Evolutionary conservation across 371 early-diverging fungal species (phyloP), one percentile per base, ranked within the genome.

Genomic region (Rhizopus stolonifer): DNA sequence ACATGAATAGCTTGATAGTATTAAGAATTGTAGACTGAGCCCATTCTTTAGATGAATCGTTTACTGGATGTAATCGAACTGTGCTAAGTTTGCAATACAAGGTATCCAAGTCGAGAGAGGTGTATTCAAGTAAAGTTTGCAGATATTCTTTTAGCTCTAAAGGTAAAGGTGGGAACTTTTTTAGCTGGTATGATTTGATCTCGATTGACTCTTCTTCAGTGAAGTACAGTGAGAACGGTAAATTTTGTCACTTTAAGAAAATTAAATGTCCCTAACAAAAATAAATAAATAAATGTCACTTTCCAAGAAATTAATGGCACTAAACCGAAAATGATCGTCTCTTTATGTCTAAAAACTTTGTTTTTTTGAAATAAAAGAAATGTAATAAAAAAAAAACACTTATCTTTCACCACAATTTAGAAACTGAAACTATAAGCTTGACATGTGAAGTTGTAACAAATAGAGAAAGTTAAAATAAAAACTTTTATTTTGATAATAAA

Each of bases 361-460:
- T 29, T 10, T 29, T 29, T 29, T 10, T 29, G 31, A 29, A 29
- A 29, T 29, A 29, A 29, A 29, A 29, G 31, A 29, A 29, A 29
- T 29, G 26, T 32, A 46, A 36, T 21, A 45, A 46, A 36, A 57
- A 46, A 25, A 57, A 57, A 51, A 25, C 17, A 15, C 26, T 57
- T 39, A 13, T 36, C 23, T 51, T 57, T 26, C 33, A 25, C 26
- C 42, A 51, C 45, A 14, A 33, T 32, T 21, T 31, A 17, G 15
- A 57, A 22, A n/a, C 58, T 24, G 50, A 31, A 19, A 57, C 22
- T 57, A 51, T 57, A 34, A 44, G 26, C 31, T 22, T 57, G 24
- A 14, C 46, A 19, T 56, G 51, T 44, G 46, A 57, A 51, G 58
- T 49, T 15, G 46, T 10, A 44, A 38, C 14, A 34, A 21, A 40